Evolutionary conservation across 2,329 filamentous ascomycete species (phyloP), one percentile per base, ranked within the genome.

Genomic region (Zymoseptoria passerinii): DNA sequence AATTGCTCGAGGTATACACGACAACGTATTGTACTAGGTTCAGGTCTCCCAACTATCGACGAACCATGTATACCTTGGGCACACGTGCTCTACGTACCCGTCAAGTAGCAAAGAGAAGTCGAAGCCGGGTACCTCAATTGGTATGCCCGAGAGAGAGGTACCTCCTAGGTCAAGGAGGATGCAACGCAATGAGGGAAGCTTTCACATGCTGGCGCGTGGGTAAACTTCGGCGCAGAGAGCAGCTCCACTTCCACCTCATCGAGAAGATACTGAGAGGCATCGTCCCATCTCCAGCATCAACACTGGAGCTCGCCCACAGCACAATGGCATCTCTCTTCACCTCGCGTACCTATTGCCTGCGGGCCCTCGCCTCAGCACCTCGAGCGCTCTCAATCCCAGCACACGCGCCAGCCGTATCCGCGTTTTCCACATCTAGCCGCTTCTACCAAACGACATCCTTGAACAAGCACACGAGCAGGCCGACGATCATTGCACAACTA

Each of bases 241-340:
- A 44, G 18, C 23, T 27, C 56, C 23, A 29, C 51, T 20, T 50
- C 20, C 16, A 10, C 18, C 23, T 23, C 23, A 23, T 23, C 23
- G 23, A 23, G 23, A 16, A 19, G 7, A 57, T 23, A 50, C 28
- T 20, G 27, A 28, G 40, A 23, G 19, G 35, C 28, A 50, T 20
- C 52, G 44, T 40, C 48, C 40, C 56, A 28, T 52, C 55, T 6
- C 35, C 48, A 50, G 13, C 19, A 48, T n/a, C 51, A 52, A 20
- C 27, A 50, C 51, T 28, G 23, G 53, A 28, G n/a, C 7, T 20
- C 27, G 28, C n/a, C 40, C 23, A 6, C 28, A 8, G 8, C n/a
- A 54, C 18, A 27, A 62, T 62, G 61, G 58, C 61, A 20, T 49
- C 61, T 9, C 44, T 62, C 18, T 23, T 60, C 23, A 58, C 51